Percentiles rank a stretch among this genome's conserved stretches.
Evolutionary conservation across 352 stramenopile species (phyloP).

Genomic region (Phytophthora quininea): DNA sequence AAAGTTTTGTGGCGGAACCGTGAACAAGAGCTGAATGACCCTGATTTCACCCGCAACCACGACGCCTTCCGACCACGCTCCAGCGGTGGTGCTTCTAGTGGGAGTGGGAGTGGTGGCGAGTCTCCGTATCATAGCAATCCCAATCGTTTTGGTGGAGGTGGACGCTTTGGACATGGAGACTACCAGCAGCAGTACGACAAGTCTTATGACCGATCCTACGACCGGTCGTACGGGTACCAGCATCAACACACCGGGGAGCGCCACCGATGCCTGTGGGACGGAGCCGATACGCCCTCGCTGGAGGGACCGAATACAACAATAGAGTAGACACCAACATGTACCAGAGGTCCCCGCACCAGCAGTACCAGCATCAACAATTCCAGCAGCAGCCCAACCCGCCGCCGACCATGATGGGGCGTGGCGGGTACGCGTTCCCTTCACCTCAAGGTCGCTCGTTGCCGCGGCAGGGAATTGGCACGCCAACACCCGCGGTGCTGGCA

Average conservation of each 20-base stretch:
- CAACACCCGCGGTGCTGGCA: constrained; percentile 24
- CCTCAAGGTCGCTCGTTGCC: constrained; percentile 34
- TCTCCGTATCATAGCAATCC: constrained; percentile 42
- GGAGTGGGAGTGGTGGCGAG: constrained; percentile 36
- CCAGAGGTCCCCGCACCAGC: constrained; percentile 44
- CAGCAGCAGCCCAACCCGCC: constrained; percentile 41
- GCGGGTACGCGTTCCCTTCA: constrained; percentile 37
- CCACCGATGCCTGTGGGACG: constrained; percentile 42
- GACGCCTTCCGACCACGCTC: constrained; percentile 62
- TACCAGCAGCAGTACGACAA: constrained; percentile 33
- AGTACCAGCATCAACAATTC: constrained; percentile 44
- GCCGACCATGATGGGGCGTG: constrained; percentile 34
- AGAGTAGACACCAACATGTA: constrained; percentile 62
- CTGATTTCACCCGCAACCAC: constrained; percentile 89
- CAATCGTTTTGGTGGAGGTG: constrained; percentile 25
- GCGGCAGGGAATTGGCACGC: constrained; percentile 23
- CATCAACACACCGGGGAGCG: constrained; percentile 27
- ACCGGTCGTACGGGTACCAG: constrained; percentile 35
- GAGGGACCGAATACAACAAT: constrained; percentile 53
- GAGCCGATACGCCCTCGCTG: constrained; percentile 33
- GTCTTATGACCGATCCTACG: constrained; percentile 36
- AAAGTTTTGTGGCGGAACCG: constrained; percentile 95
- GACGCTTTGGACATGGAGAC: constrained; percentile 29
- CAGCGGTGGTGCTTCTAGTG: constrained; percentile 34
- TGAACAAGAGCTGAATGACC: constrained; percentile 94